phyloP scores from a whole-genome alignment of 441 rosid species.

The Populus hybrid region DNA sequence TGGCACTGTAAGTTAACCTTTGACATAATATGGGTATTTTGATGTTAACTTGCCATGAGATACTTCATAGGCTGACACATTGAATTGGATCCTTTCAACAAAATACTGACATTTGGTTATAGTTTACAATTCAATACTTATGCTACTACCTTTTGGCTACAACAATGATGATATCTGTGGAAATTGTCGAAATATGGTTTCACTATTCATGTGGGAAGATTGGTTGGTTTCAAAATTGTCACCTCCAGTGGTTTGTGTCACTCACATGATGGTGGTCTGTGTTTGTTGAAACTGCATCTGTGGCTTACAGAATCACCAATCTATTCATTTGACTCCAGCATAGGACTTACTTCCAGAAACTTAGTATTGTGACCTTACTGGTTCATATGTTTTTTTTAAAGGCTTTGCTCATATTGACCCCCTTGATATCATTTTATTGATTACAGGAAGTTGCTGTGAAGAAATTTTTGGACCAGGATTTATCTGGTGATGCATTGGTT shows the following conservation, averaged over 20 bases:
- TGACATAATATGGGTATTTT: background rate
- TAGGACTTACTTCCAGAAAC: constrained; percentile 5
- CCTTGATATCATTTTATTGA: constrained; percentile 18
- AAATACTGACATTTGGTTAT: background rate
- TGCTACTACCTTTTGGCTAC: constrained; percentile 5
- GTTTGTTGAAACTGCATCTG: background rate
- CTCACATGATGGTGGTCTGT: background rate
- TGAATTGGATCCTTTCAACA: background rate
- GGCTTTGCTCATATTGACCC: background rate
- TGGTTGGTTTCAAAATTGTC: background rate
- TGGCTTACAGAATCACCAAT: background rate
- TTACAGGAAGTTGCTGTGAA: constrained; percentile 98
- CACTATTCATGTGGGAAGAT: background rate
- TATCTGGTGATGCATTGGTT: constrained; percentile 83
- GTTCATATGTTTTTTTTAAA: background rate
- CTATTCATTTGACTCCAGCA: constrained; percentile 3
- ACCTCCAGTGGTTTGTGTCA: background rate
- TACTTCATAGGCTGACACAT: background rate
- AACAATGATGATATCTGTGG: background rate
- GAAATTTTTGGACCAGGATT: constrained; percentile 91
- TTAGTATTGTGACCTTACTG: background rate
- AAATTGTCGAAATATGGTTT: constrained; percentile 6
- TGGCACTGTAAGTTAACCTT: constrained; percentile 79
- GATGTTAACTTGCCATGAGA: background rate
- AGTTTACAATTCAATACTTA: background rate